Percentiles rank a stretch among this genome's conserved stretches.
These are phyloP conservation scores for Hygrophila difformis DNA, from an alignment of 257 asterid genomes.

Conservation along the genomic window DNA sequence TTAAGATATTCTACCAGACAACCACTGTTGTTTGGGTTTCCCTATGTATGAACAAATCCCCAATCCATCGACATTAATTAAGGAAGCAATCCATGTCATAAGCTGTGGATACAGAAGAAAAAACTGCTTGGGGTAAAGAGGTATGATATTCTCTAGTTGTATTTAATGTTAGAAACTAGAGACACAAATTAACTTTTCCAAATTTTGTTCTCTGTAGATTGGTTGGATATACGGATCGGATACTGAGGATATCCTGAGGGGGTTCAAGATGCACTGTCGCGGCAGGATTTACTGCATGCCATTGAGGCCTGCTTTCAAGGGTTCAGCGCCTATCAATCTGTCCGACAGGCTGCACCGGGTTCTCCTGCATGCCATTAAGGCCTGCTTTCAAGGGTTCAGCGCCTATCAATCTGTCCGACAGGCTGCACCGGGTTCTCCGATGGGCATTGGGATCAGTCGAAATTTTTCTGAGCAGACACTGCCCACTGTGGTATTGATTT, in stretches of 20 bases:
- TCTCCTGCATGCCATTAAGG: slow-evolving; percentile 91
- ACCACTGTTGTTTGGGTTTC: no score
- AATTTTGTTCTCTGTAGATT: slow-evolving; percentile 33
- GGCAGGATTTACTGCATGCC: slow-evolving; percentile 99
- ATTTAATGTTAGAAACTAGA: no score
- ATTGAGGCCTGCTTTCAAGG: slow-evolving; percentile 88
- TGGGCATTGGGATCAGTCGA: slow-evolving; percentile 98
- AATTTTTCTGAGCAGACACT: slow-evolving; percentile 88
- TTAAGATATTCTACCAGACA: no score
- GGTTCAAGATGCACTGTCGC: slow-evolving; percentile 98
- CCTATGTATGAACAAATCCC: no score
- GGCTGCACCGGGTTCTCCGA: slow-evolving; percentile 91
- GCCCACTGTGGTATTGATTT: slow-evolving; percentile 94
- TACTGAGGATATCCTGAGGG: slow-evolving; percentile 92
- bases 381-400: slow-evolving; percentile 99
- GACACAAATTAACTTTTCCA: no score
- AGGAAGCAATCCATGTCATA: slow-evolving; percentile 93
- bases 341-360: slow-evolving; percentile 90
- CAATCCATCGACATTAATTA: slow-evolving; percentile 70
- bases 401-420: slow-evolving; percentile 92
- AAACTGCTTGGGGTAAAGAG: slow-evolving; percentile 99
- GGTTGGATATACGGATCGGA: slow-evolving; percentile 99
- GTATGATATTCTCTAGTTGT: slow-evolving; percentile 39
- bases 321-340: slow-evolving; percentile 96
- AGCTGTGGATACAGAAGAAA: slow-evolving; percentile 96